Percentiles rank a stretch among this genome's conserved stretches.
Conservation (phyloP, 2,329 filamentous ascomycete species). For the Colletotrichum sp. region DNA sequence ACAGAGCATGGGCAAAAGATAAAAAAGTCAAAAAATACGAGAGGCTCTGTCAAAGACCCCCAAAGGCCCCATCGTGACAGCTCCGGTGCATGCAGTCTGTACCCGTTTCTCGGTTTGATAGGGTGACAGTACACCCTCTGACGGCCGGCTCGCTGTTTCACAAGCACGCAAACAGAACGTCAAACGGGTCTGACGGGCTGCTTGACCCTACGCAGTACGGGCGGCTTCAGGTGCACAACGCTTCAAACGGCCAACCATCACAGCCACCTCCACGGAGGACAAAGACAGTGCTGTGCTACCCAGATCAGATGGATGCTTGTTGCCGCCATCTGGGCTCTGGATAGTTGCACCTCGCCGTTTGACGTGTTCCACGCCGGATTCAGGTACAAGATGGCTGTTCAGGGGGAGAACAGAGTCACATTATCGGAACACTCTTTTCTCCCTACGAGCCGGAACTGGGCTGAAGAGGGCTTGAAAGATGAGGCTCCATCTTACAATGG, state of each 20-base stretch:
- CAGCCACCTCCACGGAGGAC: constrained; percentile 13
- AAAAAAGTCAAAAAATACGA: constrained; percentile 12
- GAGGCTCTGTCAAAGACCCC: not conserved
- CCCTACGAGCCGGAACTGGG: not conserved
- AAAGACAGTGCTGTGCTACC: not conserved
- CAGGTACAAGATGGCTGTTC: constrained; percentile 1
- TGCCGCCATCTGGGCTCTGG: not conserved
- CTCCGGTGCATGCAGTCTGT: not conserved
- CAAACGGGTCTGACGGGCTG: constrained; percentile 15
- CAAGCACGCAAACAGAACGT: constrained; percentile 11
- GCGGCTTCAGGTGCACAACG: constrained; percentile 12
- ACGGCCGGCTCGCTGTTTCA: constrained; percentile 12
- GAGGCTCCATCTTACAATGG: constrained; percentile 6
- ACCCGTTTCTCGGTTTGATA: constrained; percentile 5
- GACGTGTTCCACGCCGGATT: constrained; percentile 3
- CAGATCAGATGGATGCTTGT: not conserved
- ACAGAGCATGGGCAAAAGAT: not conserved
- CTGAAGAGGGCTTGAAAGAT: not conserved
- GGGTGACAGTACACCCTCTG: constrained; percentile 8
- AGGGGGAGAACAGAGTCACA: not conserved
- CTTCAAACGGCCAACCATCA: constrained; percentile 12
- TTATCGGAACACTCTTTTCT: not conserved
- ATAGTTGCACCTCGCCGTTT: constrained; percentile 2
- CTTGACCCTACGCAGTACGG: not conserved
- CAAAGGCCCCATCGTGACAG: not conserved